Evolutionary conservation across 1,139 yeast species (phyloP).

Genomic region (Debaryomyces fabryi): DNA sequence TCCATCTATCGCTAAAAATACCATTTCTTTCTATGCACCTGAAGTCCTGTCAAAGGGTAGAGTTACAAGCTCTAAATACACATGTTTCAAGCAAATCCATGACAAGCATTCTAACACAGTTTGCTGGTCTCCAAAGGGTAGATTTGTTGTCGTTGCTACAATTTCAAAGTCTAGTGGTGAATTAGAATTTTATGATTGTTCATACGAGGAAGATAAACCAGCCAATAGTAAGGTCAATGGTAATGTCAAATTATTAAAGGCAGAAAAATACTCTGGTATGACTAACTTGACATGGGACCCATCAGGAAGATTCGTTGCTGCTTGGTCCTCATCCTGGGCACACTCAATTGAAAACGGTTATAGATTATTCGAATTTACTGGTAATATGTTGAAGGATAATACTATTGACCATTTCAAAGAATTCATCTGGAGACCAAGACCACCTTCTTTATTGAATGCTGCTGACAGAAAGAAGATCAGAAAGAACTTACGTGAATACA

Average conservation of each 20-base stretch:
- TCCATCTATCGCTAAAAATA: constrained; percentile 72
- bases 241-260: constrained; percentile 63
- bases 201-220: constrained; percentile 67
- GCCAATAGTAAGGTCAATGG: constrained; percentile 42
- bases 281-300: constrained; percentile 94
- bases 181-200: constrained; percentile 84
- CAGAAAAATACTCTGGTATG: constrained; percentile 73
- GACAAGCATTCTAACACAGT: constrained; percentile 75
- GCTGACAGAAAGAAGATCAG: constrained; percentile 87
- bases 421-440: constrained; percentile 97
- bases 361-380: constrained; percentile 83
- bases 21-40: constrained; percentile 79
- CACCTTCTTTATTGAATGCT: constrained; percentile 71
- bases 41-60: constrained; percentile 96
- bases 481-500: constrained; percentile 85
- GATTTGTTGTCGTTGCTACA: constrained; percentile 81
- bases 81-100: constrained; percentile 48
- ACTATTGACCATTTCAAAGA: constrained; percentile 81
- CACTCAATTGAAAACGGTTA: constrained; percentile 89
- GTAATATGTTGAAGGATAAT: constrained; percentile 75
- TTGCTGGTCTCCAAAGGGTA: constrained; percentile 91
- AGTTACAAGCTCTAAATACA: constrained; percentile 33
- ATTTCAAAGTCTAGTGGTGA: constrained; percentile 66
- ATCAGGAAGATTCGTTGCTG: constrained; percentile 86
- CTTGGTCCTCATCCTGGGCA: constrained; percentile 86